A percentile compares a stretch with the other conserved stretches of the same genome.
Conservation (phyloP, 495 filamentous ascomycete genomes). For the Cenococcum geophilum region DNA sequence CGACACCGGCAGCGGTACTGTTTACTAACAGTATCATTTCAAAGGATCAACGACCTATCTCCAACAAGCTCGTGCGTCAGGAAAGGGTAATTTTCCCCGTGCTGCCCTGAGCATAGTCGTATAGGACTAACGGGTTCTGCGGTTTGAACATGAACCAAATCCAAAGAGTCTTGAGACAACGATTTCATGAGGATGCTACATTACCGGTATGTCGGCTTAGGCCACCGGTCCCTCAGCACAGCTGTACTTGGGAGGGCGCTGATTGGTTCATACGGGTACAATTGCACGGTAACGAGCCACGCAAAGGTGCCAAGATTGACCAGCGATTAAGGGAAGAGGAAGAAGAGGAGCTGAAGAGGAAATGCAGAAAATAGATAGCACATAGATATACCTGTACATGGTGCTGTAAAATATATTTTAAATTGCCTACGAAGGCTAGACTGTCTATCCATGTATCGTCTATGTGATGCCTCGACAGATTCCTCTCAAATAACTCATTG, state of each 20-base stretch:
- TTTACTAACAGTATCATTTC: neutral
- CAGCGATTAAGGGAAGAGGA: conserved; percentile 42
- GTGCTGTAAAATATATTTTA: neutral
- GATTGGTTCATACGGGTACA: conserved; percentile 28
- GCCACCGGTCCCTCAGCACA: neutral
- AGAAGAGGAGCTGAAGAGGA: conserved; percentile 39
- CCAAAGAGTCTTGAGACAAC: conserved; percentile 45
- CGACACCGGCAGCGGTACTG: neutral
- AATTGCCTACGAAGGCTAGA: neutral
- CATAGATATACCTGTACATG: neutral
- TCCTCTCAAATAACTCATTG: too few species aligned
- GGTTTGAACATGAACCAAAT: conserved; percentile 41
- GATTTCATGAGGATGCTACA: conserved; percentile 41
- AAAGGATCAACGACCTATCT: conserved; percentile 78
- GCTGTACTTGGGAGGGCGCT: conserved; percentile 11
- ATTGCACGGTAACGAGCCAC: conserved; percentile 43
- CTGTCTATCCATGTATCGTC: neutral
- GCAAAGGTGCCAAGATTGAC: conserved; percentile 43
- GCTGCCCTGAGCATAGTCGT: neutral
- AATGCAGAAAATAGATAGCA: conserved; percentile 32
- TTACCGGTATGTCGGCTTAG: conserved; percentile 51
- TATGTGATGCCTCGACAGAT: neutral
- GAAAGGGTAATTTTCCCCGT: conserved; percentile 37
- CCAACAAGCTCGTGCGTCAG: conserved; percentile 65
- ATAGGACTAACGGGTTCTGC: neutral